Conservation (phyloP, 495 filamentous ascomycete genomes). For the Hypoxylon intermedium region DNA sequence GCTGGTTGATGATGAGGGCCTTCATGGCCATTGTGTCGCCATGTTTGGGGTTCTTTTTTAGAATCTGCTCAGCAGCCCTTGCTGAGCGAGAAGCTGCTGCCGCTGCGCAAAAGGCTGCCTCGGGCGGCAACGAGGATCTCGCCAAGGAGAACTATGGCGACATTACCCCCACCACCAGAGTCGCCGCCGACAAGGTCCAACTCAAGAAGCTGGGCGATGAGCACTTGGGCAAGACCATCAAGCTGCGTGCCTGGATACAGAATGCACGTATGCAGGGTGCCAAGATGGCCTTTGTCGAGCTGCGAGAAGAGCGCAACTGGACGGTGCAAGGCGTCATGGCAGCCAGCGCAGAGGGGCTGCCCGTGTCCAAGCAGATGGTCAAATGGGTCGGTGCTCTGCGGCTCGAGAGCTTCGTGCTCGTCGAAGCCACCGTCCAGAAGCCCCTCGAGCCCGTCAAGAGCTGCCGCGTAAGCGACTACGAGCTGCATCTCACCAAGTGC, state of each 20-base stretch:
- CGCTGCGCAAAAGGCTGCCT: constrained; percentile 52
- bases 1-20: constrained; percentile 90
- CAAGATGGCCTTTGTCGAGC: constrained; percentile 90
- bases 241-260: constrained; percentile 83
- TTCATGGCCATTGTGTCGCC: constrained; percentile 99
- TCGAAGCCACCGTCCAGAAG: constrained; percentile 82
- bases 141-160: constrained; percentile 74
- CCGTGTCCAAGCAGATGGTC: constrained; percentile 83
- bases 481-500: constrained; percentile 86
- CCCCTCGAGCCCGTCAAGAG: constrained; percentile 83
- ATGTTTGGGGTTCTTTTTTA: constrained; percentile 92
- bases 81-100: constrained; percentile 57
- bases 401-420: constrained; percentile 80
- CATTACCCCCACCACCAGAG: constrained; percentile 42
- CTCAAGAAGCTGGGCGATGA: constrained; percentile 63
- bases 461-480: constrained; percentile 74
- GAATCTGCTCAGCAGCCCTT: constrained; percentile 93
- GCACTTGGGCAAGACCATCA: constrained; percentile 75
- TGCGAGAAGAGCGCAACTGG: constrained; percentile 78
- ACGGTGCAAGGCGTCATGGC: constrained; percentile 79
- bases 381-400: constrained; percentile 84
- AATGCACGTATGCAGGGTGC: constrained; percentile 86
- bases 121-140: constrained; percentile 67
- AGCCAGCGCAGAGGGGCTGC: constrained; percentile 58
- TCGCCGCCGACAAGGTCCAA: constrained; percentile 51